Conservation (phyloP, 2,329 filamentous ascomycete species). For the Tolypocladium inflatum region DNA sequence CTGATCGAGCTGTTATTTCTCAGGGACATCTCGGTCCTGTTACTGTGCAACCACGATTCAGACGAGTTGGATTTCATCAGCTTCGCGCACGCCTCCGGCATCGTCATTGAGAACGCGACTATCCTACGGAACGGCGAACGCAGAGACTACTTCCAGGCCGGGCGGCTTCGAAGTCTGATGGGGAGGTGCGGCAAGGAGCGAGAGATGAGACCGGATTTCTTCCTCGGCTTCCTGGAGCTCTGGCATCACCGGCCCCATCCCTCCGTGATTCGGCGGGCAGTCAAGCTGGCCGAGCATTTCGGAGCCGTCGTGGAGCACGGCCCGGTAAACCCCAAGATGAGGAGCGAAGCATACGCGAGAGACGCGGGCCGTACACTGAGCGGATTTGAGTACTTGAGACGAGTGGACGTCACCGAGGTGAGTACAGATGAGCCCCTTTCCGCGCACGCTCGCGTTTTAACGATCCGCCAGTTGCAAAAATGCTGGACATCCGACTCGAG, state of each 20-base stretch:
- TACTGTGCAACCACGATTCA: constrained; percentile 13
- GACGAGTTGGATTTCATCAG: constrained; percentile 12
- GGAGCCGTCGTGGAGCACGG: constrained; percentile 23
- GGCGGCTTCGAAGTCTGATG: constrained; percentile 21
- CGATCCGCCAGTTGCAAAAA: constrained; percentile 13
- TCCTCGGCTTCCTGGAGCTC: constrained; percentile 25
- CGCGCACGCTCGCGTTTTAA: no score
- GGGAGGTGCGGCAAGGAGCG: constrained; percentile 18
- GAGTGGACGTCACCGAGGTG: constrained; percentile 17
- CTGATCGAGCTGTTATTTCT: constrained; percentile 3
- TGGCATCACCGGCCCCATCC: constrained; percentile 22
- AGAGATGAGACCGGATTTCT: constrained; percentile 21
- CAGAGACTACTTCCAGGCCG: constrained; percentile 32
- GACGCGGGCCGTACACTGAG: constrained; percentile 14
- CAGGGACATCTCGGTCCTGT: constrained; percentile 7
- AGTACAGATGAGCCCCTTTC: background rate
- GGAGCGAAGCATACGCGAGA: background rate
- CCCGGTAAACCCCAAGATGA: background rate
- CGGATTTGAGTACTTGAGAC: constrained; percentile 25
- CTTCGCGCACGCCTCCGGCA: constrained; percentile 22
- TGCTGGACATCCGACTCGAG: constrained; percentile 16
- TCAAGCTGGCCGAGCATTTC: constrained; percentile 26
- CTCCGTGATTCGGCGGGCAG: constrained; percentile 22
- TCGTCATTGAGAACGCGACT: constrained; percentile 31
- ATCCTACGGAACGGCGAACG: constrained; percentile 29